Evolutionary conservation across 768 basidiomycete species (phyloP), one percentile per base, ranked within the genome.

Genomic region (Wakefieldia striispora): DNA sequence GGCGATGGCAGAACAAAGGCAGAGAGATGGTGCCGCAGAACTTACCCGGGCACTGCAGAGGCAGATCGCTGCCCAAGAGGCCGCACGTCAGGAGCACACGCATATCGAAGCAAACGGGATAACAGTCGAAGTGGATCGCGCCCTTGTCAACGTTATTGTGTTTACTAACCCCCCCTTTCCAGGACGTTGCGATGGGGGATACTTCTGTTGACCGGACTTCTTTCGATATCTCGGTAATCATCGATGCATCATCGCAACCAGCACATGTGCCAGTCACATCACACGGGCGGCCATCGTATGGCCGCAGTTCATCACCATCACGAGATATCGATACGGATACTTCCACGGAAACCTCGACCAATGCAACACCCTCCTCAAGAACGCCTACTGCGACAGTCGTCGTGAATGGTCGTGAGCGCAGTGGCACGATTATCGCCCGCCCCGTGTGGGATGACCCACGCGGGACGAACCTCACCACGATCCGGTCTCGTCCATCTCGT

Each of bases 391-490:
- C 79, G 0, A 68, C 78, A n/a, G 81, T 83, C 36, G 65, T 83
- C n/a, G 73, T 83, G 21, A 75, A 51, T n/a, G 7, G 57, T n/a
- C 74, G 88, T 23, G 86, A 88, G 55, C 80, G 88, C 39, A 86
- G 86, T 53, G 87, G 86, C 10, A 91, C 88, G 2, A 75, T 90
- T 53, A 80, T 88, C 48, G 86, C 78, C 14, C 80, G 84, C 14
- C 76, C 82, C 0, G 61, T 76, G 21, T 86, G 84, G 83, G 83
- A 85, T 56, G 72, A 67, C 21, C 55, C 61, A 26, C 47, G 55
- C 4, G 49, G 50, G 17, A 13, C 62, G 34, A 59, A 55, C 21
- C 45, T 63, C 9, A 54, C 67, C 10, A 55, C 67, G 14, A 48
- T 60, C 40, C 59, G 62, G 21, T 62, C 70, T 45, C 70, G 72